Evolutionary conservation across 805 yeast species (phyloP), one percentile per base, ranked within the genome.

Genomic region (Myxozyma monticola): DNA sequence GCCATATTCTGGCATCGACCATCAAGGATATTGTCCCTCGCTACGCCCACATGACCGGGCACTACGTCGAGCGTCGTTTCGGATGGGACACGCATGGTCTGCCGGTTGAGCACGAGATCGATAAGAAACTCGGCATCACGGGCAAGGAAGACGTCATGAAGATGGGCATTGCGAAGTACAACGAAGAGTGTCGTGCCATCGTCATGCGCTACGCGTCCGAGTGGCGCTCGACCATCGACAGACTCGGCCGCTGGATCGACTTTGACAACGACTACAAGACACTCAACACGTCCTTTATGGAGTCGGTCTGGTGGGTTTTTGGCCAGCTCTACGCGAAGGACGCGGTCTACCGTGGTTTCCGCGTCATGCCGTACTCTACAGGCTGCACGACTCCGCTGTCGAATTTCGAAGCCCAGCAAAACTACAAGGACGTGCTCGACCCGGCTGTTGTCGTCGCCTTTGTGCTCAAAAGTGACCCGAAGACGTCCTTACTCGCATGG

Each of bases 21-120:
- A 88, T 90, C 65, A 93, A 54, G 51, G 99, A 93, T 73, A 88
- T 93, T 60, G 91, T 93, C 48, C 99, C 99, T 49, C 81, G 99
- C 67, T 93, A 88, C 67, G 98, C 98, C 53, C 86, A 95, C 57
- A 91, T 93, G 99, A 91, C 86, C 62, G 99, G 99, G 18, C 84
- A 81, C 70, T 88, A 85, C 63, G 99, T 93, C 37, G 96, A 88
- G 72, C 87, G 99, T 74, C 81, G 98, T 65, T 93, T 93, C 60
- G 99, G 99, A 56, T 93, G 99, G 99, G 99, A 93, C 72, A 93
- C 99, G 49, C 99, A 93, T 70, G 99, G 99, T 50, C 81, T 93
- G 59, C 99, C 99, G 42, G 88, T 93, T 51, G 99, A 93, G 75
- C 96, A 93, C 70, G 96, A 91, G 71, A 93, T 93, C 64, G 99